These are phyloP conservation scores for Fraxinus baroniana DNA, from an alignment of 305 asterid genomes.

Conservation along the genomic window DNA sequence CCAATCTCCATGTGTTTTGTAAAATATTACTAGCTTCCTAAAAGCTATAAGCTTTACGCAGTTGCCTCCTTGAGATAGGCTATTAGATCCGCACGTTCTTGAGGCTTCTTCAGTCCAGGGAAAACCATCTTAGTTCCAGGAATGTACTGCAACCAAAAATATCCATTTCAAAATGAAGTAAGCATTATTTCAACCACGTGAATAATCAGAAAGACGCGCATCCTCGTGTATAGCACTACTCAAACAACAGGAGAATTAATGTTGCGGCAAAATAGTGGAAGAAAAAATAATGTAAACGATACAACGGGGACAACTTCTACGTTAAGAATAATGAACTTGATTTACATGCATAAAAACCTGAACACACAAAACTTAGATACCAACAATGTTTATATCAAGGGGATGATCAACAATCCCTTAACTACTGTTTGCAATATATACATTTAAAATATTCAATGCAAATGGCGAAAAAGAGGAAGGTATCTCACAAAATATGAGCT, in stretches of 20 bases:
- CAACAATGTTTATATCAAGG: neutral
- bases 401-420: neutral
- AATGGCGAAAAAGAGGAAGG: neutral
- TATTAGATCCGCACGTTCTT: slow-evolving; percentile 86
- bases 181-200: slow-evolving; percentile 16
- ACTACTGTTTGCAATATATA: neutral
- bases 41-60: slow-evolving; percentile 33
- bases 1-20: neutral
- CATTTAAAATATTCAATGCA: neutral
- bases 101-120: slow-evolving; percentile 96
- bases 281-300: neutral
- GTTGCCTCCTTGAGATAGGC: slow-evolving; percentile 79
- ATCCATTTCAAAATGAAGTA: neutral
- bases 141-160: slow-evolving; percentile 60
- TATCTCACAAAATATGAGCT: neutral
- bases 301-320: neutral
- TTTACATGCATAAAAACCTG: neutral
- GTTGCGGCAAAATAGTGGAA: neutral
- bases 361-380: neutral
- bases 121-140: slow-evolving; percentile 98
- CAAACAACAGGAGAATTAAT: neutral
- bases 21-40: neutral
- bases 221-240: too few relatives aligned
- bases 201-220: neutral
- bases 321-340: neutral